Conservation (phyloP, 1,284 basidiomycete species). For the Ustilago esculenta region DNA sequence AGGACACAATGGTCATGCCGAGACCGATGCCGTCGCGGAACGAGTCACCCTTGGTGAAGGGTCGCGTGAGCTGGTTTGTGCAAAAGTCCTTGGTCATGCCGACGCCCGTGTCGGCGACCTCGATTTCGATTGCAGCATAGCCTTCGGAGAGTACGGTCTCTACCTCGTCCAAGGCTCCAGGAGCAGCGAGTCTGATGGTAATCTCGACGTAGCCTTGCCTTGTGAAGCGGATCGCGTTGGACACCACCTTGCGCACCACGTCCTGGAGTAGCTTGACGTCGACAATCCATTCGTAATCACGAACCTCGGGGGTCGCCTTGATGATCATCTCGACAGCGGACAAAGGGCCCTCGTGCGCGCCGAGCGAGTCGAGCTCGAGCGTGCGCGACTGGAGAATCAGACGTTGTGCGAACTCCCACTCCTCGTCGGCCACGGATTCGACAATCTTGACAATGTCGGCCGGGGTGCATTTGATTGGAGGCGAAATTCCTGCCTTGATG, state of each 20-base stretch:
- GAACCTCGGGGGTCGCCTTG: conserved; percentile 31
- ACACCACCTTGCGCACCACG: conserved; percentile 49
- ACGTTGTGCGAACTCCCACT: conserved; percentile 48
- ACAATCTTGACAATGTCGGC: conserved; percentile 37
- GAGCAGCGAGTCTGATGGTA: conserved; percentile 18
- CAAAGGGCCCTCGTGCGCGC: conserved; percentile 11
- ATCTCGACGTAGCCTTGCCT: conserved; percentile 45
- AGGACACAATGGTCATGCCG: conserved; percentile 54
- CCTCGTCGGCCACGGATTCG: conserved; percentile 50
- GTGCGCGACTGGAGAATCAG: conserved; percentile 27
- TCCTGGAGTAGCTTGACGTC: conserved; percentile 37
- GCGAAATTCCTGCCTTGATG: conserved; percentile 10
- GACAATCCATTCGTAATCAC: conserved; percentile 27
- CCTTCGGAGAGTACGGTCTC: conserved; percentile 13
- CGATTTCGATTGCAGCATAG: conserved; percentile 32
- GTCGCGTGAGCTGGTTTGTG: conserved; percentile 37
- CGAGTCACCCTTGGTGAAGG: conserved; percentile 52
- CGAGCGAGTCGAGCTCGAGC: conserved; percentile 16
- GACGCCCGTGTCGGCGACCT: conserved; percentile 37
- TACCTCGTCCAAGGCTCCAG: conserved; percentile 16
- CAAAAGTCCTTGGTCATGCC: conserved; percentile 52
- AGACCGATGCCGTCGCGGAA: conserved; percentile 56
- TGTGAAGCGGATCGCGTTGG: conserved; percentile 54
- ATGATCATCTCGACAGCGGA: conserved; percentile 44
- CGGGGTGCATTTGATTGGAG: conserved; percentile 11